phyloP scores from a whole-genome alignment of 768 basidiomycete genomes.

The Leucosporidium scottii region DNA sequence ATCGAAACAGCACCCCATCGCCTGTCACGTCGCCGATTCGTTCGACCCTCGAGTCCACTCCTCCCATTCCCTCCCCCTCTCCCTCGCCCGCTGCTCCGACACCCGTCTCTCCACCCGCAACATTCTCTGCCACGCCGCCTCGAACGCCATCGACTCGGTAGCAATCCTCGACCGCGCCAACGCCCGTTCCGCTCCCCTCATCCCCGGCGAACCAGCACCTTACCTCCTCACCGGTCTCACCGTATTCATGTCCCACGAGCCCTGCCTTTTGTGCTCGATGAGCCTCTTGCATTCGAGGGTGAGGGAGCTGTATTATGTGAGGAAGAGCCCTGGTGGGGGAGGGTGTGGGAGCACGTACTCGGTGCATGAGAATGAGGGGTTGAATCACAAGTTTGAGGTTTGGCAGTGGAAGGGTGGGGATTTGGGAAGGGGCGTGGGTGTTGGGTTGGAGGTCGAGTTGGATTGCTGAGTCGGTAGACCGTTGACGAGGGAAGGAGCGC shows the following conservation, averaged over 20 bases:
- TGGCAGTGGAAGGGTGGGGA: constrained; percentile 51
- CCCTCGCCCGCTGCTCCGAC: constrained; percentile 53
- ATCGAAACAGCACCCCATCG: constrained; percentile 26
- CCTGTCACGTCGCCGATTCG: constrained; percentile 29
- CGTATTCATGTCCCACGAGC: constrained; percentile 89
- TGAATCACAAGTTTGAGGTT: constrained; percentile 74
- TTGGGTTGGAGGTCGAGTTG: neutral
- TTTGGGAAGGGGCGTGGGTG: neutral
- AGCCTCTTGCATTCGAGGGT: constrained; percentile 91
- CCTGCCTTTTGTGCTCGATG: constrained; percentile 98
- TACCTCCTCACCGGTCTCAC: constrained; percentile 81
- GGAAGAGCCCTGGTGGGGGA: constrained; percentile 68
- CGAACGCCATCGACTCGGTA: constrained; percentile 56
- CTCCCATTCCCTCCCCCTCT: constrained; percentile 46
- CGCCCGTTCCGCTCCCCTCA: constrained; percentile 14
- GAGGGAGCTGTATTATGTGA: constrained; percentile 62
- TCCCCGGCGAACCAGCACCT: constrained; percentile 44
- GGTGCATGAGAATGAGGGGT: constrained; percentile 69
- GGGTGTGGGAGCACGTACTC: constrained; percentile 71
- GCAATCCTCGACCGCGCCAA: constrained; percentile 28
- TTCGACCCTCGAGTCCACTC: constrained; percentile 20
- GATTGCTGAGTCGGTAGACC: neutral
- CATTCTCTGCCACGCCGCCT: constrained; percentile 75
- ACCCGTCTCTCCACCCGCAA: constrained; percentile 61
- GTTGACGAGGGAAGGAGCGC: no score